Conservation (phyloP, 179 eudicot species). For the Gypsophila paniculata region DNA sequence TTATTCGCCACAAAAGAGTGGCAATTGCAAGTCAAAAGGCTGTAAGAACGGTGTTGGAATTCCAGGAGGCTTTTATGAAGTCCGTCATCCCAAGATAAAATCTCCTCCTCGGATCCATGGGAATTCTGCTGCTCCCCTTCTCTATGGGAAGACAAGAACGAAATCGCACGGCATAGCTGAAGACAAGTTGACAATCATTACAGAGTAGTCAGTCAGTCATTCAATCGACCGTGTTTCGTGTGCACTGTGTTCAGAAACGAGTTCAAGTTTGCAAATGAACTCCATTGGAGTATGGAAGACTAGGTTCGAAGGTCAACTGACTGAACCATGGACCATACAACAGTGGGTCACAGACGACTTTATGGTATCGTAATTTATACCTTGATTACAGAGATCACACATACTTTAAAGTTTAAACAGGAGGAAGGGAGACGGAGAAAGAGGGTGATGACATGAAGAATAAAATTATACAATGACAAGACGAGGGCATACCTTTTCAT, state of each 20-base stretch:
- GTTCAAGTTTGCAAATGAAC: neutral
- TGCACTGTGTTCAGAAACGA: neutral
- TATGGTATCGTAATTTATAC: neutral
- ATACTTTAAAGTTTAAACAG: neutral
- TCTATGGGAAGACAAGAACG: constrained; percentile 29
- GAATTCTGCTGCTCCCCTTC: constrained; percentile 29
- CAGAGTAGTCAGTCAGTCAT: neutral
- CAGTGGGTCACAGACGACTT: neutral
- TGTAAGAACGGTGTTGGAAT: constrained; percentile 79
- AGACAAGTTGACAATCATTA: constrained; percentile 7
- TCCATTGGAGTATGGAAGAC: no score
- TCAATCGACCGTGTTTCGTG: neutral
- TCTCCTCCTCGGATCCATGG: constrained; percentile 31
- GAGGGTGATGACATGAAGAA: neutral
- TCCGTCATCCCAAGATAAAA: constrained; percentile 64
- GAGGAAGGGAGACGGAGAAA: neutral
- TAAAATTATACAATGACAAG: neutral
- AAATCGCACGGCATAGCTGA: constrained; percentile 37
- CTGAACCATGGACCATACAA: neutral
- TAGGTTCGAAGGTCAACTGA: no score
- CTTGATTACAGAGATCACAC: neutral
- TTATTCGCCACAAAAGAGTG: constrained; percentile 90
- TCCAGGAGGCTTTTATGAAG: constrained; percentile 67
- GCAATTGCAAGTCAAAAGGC: constrained; percentile 84
- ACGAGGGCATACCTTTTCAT: constrained; percentile 50